Evolutionary conservation across 2,329 filamentous ascomycete species (phyloP), one percentile per base, ranked within the genome.

Genomic region (Stachybotrys chartarum): DNA sequence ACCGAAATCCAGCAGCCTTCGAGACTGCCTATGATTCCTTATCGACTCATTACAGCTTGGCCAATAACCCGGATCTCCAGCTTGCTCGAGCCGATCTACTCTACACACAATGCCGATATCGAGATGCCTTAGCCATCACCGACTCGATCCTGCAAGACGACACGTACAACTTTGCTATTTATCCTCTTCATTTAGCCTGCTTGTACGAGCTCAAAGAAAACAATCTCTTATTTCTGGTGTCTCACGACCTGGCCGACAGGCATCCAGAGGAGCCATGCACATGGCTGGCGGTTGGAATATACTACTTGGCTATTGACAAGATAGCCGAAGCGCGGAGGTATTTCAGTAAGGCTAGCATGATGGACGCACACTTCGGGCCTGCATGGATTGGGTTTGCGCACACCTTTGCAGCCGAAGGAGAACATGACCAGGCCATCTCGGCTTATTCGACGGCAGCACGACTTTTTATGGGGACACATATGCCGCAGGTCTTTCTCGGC

Each of bases 301-400:
- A 97, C 76, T 99, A 99, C 72, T 86, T 97, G 59, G 80, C 87
- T 16, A 96, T 92, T 54, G 84, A 85, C 62, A 92, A 91, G 65
- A 91, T 99, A 56, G 88, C 94, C 4, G 94, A 99, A 72, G 92
- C 95, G 10, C 85, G 94, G 11, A 85, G 93, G 45, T 99, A 94
- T 76, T 99, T 99, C 71, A 96, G 90, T 66, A 99, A 99, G 73
- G 90, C 95, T 5, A 96, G 90, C 61, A 88, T 97, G 78, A 93
- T 99, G 86, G 92, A 99, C 67, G 90, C 93, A 7, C 93, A 97
- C 73, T 99, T 96, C 64, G 93, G 93, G 0, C 90, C 94, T 1
- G 94, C 94, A 3, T 99, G 94, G 94, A 97, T 99, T 60, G 94
- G 95, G 1, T 99, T 99, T 67, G 94, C 94, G 1, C 95, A 99